These are phyloP conservation scores for Cryphonectria naterciae DNA, from an alignment of 2,329 filamentous ascomycete species.

Conservation along the genomic window DNA sequence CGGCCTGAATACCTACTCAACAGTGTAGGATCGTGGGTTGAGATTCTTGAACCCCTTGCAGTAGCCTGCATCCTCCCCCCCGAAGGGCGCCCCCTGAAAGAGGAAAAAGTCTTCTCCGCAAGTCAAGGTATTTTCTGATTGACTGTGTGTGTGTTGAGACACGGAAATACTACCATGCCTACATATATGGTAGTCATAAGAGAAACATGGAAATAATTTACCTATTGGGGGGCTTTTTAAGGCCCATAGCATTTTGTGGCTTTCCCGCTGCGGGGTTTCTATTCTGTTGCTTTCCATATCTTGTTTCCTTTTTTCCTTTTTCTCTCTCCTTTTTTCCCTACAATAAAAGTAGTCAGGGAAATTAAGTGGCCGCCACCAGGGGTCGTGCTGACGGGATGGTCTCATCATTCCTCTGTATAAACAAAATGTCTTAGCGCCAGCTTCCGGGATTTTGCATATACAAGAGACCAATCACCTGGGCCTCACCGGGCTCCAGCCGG, in stretches of 20 bases:
- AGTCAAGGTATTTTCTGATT: background rate
- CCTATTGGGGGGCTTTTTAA: background rate
- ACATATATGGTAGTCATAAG: too few relatives aligned
- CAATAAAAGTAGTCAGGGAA: background rate
- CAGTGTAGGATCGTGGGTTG: background rate
- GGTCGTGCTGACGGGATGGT: constrained; percentile 6
- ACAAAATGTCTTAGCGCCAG: background rate
- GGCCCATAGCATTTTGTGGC: background rate
- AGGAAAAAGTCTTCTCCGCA: background rate
- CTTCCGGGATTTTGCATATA: background rate
- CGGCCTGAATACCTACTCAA: background rate
- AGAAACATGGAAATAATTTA: background rate
- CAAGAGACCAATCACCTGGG: constrained; percentile 2
- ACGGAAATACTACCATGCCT: background rate
- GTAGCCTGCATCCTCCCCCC: constrained; percentile 4
- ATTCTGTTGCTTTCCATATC: too few relatives aligned
- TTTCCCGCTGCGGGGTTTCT: background rate
- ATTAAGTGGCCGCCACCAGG: constrained; percentile 7
- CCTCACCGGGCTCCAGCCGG: background rate
- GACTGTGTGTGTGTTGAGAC: background rate
- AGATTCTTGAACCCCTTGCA: background rate
- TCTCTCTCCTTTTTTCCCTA: background rate
- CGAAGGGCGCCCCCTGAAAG: background rate
- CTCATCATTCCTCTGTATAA: background rate
- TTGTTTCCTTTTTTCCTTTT: background rate